phyloP scores from a whole-genome alignment of 2,329 filamentous ascomycete species.

The Fusarium multiceps region DNA sequence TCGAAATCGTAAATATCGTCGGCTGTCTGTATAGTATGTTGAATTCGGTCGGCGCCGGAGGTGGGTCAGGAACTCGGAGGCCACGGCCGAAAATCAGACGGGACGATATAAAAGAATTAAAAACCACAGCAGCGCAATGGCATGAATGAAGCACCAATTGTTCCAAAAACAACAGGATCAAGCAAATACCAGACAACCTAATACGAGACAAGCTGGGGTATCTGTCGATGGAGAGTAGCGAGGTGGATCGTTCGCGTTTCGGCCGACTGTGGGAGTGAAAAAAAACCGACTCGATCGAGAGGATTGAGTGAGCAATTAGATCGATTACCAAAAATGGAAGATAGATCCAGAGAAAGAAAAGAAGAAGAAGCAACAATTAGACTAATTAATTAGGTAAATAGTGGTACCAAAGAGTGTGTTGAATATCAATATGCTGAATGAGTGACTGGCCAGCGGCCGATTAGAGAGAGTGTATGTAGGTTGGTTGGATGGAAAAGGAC shows the following conservation, averaged over 20 bases:
- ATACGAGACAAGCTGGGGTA: constrained; percentile 30
- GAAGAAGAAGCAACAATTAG: constrained; percentile 25
- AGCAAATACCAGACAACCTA: constrained; percentile 15
- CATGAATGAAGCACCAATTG: constrained; percentile 30
- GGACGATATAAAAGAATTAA: constrained; percentile 27
- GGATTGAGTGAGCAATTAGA: constrained; percentile 21
- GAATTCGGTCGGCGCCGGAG: constrained; percentile 25
- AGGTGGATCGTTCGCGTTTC: constrained; percentile 36
- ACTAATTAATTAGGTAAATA: constrained; percentile 20
- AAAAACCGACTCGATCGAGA: constrained; percentile 26
- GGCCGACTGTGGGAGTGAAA: constrained; percentile 4
- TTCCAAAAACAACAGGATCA: constrained; percentile 9
- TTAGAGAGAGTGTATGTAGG: constrained; percentile 45
- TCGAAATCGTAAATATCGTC: constrained; percentile 9
- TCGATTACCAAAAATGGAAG: constrained; percentile 28
- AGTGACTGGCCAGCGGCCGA: constrained; percentile 46
- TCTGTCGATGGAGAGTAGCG: constrained; percentile 27
- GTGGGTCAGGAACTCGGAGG: constrained; percentile 35
- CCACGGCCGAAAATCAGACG: constrained; percentile 27
- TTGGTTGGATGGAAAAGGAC: constrained; percentile 37
- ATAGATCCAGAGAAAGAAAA: constrained; percentile 25
- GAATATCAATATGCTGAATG: constrained; percentile 40
- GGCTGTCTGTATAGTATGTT: constrained; percentile 11
- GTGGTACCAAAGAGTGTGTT: constrained; percentile 38
- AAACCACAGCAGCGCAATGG: constrained; percentile 12